Evolutionary conservation across 495 filamentous ascomycete species (phyloP), one percentile per base, ranked within the genome.

Genomic region (Rostrohypoxylon terebratum): DNA sequence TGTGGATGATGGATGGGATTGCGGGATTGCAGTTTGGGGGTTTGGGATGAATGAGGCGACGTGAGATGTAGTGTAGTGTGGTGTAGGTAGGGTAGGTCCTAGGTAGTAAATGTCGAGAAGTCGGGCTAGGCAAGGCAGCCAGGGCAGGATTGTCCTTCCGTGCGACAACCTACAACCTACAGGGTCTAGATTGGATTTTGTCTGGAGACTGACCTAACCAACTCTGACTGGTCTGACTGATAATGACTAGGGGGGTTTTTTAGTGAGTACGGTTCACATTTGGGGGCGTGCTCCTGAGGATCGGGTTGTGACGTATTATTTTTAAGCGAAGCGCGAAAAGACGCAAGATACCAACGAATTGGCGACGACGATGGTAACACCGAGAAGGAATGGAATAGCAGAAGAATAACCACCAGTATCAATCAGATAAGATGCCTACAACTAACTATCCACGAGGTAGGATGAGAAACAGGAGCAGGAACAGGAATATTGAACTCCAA

Each of bases 121-220:
- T 72, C 70, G 59, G 70, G 59, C 64, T 72, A 61, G 70, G 28
- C 70, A 59, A 68, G 63, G 68, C 62, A 71, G 68, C 60, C 68
- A 65, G 57, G 69, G 58, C 50, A 72, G 70, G 64, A 68, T 68
- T 67, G 42, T 72, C 57, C 44, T 48, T 40, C 59, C 59, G 51
- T 70, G 64, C 59, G 70, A 72, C 70, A 28, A 5, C 28, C 28
- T 28, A 72, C 70, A 28, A 5, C 28, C 28, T 28, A 28, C 28
- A 72, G 70, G 70, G 70, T 68, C 64, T 64, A 60, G 68, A 54
- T 48, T 65, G 53, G 18, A 47, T n/a, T 28, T 61, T 63, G 21
- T 47, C 28, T 55, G 21, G 48, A 45, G 42, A 45, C 42, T 7
- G 42, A 2, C 42, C 20, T 45, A 18, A 45, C 42, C 13, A 45